Evolutionary conservation across 2,329 filamentous ascomycete genomes (phyloP).

Genomic region (Curvularia sp.): DNA sequence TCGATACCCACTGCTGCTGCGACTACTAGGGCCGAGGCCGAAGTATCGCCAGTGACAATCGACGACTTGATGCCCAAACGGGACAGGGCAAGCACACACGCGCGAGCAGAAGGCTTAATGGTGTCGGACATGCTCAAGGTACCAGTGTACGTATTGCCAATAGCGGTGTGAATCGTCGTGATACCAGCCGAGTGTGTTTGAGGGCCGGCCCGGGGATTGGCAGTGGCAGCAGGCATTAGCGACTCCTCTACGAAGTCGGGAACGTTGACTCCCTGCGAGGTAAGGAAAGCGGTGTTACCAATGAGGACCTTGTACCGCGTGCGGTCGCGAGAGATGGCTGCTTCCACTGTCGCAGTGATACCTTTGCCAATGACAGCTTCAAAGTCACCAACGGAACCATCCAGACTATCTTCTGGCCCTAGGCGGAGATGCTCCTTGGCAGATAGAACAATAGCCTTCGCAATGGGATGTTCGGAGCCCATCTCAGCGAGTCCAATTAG

Average conservation of each 20-base stretch:
- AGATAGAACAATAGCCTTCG: constrained; percentile 79
- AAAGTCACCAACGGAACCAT: constrained; percentile 87
- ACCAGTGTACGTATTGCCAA: constrained; percentile 81
- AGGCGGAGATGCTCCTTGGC: constrained; percentile 80
- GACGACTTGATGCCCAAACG: constrained; percentile 86
- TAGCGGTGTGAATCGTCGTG: constrained; percentile 90
- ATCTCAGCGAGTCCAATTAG: constrained; percentile 93
- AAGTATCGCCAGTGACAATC: constrained; percentile 93
- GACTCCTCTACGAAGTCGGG: constrained; percentile 64
- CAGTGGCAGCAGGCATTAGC: constrained; percentile 40
- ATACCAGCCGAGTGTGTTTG: constrained; percentile 66
- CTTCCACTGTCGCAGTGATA: constrained; percentile 82
- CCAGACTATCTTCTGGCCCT: constrained; percentile 73
- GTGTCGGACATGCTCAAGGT: constrained; percentile 86
- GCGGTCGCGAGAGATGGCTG: constrained; percentile 70
- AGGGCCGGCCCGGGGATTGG: constrained; percentile 46
- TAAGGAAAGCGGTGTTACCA: constrained; percentile 81
- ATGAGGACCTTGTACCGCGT: constrained; percentile 79
- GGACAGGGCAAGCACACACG: constrained; percentile 80
- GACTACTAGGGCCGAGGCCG: constrained; percentile 81
- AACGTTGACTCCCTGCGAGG: constrained; percentile 71
- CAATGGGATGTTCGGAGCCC: constrained; percentile 94
- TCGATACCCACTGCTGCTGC: constrained; percentile 83
- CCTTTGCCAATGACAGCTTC: constrained; percentile 83
- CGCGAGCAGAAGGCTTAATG: constrained; percentile 85